Evolutionary conservation across 768 basidiomycete genomes (phyloP).

Genomic region (Mycena vulgaris): DNA sequence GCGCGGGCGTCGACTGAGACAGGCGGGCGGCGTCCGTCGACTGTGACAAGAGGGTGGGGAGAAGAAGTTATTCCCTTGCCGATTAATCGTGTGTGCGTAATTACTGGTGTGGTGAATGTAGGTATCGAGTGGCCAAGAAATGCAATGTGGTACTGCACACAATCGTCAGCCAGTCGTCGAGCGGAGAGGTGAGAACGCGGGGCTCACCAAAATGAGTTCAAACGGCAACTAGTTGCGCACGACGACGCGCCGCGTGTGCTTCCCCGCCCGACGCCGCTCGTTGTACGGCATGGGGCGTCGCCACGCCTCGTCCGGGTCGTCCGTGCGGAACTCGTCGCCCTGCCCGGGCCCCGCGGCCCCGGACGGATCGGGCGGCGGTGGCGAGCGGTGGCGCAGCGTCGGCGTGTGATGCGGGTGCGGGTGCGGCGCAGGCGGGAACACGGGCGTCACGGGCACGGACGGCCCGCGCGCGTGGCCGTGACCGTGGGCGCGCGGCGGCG

Average conservation of each 20-base stretch:
- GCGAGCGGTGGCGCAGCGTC: slow-evolving; percentile 40
- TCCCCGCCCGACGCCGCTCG: slow-evolving; percentile 83
- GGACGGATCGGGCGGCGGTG: not conserved
- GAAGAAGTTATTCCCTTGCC: too few relatives aligned
- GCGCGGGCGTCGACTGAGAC: too few relatives aligned
- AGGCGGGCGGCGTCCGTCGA: too few relatives aligned
- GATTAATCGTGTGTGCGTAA: too few relatives aligned
- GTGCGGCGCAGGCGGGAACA: slow-evolving; percentile 35
- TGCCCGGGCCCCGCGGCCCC: not conserved
- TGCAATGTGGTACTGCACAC: too few relatives aligned
- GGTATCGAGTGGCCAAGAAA: too few relatives aligned
- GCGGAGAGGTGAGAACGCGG: too few relatives aligned
- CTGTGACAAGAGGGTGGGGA: too few relatives aligned
- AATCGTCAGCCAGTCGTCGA: too few relatives aligned
- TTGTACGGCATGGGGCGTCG: slow-evolving; percentile 79
- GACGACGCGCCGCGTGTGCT: slow-evolving; percentile 83
- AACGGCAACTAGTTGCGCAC: slow-evolving; percentile 46
- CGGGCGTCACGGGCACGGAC: slow-evolving; percentile 13
- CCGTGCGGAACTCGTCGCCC: slow-evolving; percentile 56
- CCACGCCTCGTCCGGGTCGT: slow-evolving; percentile 81
- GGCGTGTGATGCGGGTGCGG: slow-evolving; percentile 47
- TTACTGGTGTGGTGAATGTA: too few relatives aligned
- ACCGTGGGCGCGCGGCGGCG: slow-evolving; percentile 1
- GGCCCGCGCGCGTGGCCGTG: slow-evolving; percentile 10
- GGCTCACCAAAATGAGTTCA: too few relatives aligned